phyloP scores from a whole-genome alignment of 2,329 filamentous ascomycete genomes.

The Coniochaeta ligniaria region DNA sequence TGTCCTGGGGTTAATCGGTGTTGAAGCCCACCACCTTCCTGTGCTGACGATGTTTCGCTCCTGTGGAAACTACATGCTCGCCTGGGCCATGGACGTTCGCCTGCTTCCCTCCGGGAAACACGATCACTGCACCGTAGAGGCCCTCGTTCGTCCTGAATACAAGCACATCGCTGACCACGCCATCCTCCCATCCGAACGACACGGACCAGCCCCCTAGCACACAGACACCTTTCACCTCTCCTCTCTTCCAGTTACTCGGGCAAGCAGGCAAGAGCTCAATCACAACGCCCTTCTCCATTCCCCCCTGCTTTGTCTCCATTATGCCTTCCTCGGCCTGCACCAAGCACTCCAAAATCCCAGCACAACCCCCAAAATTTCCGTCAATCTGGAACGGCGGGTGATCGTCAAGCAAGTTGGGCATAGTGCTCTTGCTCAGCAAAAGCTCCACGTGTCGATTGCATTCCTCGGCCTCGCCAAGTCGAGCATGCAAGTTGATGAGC shows the following conservation, averaged over 20 bases:
- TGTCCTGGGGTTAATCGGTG: too few relatives aligned
- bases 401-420: constrained; percentile 35
- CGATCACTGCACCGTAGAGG: not conserved
- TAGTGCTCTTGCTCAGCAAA: constrained; percentile 31
- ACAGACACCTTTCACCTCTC: constrained; percentile 23
- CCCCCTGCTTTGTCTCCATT: constrained; percentile 11
- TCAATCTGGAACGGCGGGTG: constrained; percentile 43
- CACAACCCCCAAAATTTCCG: constrained; percentile 41
- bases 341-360: constrained; percentile 37
- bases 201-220: constrained; percentile 26
- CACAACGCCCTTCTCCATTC: constrained; percentile 6
- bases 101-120: not conserved
- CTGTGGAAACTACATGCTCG: not conserved
- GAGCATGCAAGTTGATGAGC: constrained; percentile 40
- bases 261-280: constrained; percentile 29
- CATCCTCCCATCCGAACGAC: constrained; percentile 27
- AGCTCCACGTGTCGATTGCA: constrained; percentile 27
- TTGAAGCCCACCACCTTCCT: not conserved
- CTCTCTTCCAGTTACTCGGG: constrained; percentile 24
- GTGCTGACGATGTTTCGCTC: not conserved
- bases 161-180: constrained; percentile 1
- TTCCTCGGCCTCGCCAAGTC: constrained; percentile 28
- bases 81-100: not conserved
- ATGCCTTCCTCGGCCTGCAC: constrained; percentile 23
- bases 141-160: not conserved